Conservation (phyloP, 768 basidiomycete species). For the Tricholoma furcatifolium region DNA sequence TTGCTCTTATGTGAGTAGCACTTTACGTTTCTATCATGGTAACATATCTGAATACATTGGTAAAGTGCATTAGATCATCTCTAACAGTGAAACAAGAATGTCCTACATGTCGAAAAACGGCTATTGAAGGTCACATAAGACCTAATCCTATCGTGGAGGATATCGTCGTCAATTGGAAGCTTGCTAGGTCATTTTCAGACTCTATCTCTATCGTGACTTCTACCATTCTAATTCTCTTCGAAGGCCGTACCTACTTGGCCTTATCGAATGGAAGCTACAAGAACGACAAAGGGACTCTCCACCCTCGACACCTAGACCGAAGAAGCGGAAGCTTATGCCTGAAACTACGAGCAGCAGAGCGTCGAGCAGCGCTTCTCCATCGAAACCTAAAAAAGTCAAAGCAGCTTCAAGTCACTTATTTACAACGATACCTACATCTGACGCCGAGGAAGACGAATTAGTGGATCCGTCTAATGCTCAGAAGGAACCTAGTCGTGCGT, state of each 20-base stretch:
- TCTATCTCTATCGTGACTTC: not conserved
- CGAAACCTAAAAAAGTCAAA: conserved; percentile 18
- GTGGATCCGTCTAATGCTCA: conserved; percentile 2
- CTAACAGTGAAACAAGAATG: conserved; percentile 64
- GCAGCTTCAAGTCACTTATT: conserved; percentile 7
- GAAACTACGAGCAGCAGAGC: conserved; percentile 1
- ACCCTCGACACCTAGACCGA: conserved; percentile 10
- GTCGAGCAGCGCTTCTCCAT: conserved; percentile 15
- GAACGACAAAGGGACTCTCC: conserved; percentile 13
- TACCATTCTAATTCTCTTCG: not conserved
- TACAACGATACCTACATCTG: conserved; percentile 31
- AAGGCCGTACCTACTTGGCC: conserved; percentile 43
- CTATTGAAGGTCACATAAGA: conserved; percentile 62
- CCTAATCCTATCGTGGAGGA: conserved; percentile 72
- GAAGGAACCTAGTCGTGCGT: conserved; percentile 3
- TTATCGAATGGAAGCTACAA: conserved; percentile 32
- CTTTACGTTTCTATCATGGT: not conserved
- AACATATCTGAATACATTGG: conserved; percentile 1
- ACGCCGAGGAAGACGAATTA: conserved; percentile 33
- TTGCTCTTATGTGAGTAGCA: conserved; percentile 62
- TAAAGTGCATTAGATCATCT: conserved; percentile 68
- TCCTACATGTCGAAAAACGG: conserved; percentile 62
- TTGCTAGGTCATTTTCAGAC: conserved; percentile 51
- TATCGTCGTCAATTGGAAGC: conserved; percentile 67
- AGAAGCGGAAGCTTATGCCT: conserved; percentile 15